These are phyloP conservation scores for Ananas comosus DNA, from an alignment of 176 grass and related monocot genomes.

Conservation along the genomic window DNA sequence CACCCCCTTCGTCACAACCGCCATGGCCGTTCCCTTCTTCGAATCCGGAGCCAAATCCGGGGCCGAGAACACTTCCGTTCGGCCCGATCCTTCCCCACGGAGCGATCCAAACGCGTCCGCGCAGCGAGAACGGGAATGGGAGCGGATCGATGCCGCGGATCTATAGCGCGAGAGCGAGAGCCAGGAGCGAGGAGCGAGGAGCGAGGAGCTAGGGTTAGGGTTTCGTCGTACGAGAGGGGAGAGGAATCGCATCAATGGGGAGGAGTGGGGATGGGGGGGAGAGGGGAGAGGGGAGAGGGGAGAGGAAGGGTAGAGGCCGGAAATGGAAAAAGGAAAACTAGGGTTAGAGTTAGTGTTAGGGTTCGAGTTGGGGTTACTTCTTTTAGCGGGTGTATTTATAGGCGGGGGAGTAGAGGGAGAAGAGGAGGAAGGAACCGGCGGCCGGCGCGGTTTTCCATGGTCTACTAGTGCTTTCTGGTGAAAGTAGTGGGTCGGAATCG, in stretches of 20 bases:
- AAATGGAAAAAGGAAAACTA: neutral
- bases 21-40: neutral
- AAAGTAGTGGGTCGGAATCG: neutral
- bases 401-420: neutral
- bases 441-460: neutral
- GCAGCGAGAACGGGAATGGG: neutral
- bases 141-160: neutral
- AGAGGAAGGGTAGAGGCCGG: neutral
- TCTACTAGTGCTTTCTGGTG: neutral
- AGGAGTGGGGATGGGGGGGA: neutral
- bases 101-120: no score
- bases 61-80: no score
- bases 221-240: neutral
- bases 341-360: neutral
- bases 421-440: slow-evolving; percentile 9
- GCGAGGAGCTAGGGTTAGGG: neutral
- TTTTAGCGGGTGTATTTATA: neutral
- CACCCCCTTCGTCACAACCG: neutral
- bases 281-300: neutral
- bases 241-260: neutral
- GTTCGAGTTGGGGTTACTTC: neutral
- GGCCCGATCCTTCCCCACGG: no score
- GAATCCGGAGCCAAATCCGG: neutral
- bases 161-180: neutral
- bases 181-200: neutral